Conservation (phyloP, 176 grass and related monocot genomes). For the Chloris gayana region DNA sequence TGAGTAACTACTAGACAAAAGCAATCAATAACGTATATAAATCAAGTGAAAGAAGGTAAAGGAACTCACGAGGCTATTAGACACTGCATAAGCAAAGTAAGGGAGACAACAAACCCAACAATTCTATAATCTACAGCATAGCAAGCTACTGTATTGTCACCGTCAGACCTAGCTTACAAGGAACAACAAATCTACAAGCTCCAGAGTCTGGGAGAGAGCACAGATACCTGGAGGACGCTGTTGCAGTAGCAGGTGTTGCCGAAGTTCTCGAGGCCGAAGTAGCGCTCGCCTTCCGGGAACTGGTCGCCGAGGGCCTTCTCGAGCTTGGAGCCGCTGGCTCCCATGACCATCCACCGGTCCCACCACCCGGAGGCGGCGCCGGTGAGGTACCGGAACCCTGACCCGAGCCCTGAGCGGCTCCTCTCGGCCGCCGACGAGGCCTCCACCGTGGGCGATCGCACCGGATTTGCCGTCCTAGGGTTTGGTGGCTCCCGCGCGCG, state of each 20-base stretch:
- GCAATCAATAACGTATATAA: constrained; percentile 5
- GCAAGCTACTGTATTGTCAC: not conserved
- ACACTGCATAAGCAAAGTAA: constrained; percentile 13
- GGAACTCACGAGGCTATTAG: not conserved
- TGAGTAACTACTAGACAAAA: not conserved
- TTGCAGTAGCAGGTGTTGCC: constrained; percentile 99
- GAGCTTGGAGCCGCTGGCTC: constrained; percentile 91
- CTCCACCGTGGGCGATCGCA: constrained; percentile 66
- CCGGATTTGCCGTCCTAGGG: constrained; percentile 53
- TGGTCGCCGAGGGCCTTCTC: constrained; percentile 98
- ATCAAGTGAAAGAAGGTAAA: constrained; percentile 10
- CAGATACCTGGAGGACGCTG: constrained; percentile 86
- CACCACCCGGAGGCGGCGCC: constrained; percentile 84
- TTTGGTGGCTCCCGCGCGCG: constrained; percentile 35
- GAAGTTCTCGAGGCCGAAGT: constrained; percentile 98
- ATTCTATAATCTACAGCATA: not conserved
- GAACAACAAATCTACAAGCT: constrained; percentile 32
- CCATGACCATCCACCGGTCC: constrained; percentile 98
- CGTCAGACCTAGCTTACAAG: not conserved
- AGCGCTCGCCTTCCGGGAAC: constrained; percentile 96
- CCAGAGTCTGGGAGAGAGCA: not conserved
- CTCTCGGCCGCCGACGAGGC: constrained; percentile 65
- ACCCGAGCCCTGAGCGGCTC: constrained; percentile 71
- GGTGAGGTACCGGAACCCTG: constrained; percentile 78
- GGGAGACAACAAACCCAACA: not conserved